Evolutionary conservation across 2,329 filamentous ascomycete species (phyloP), one percentile per base, ranked within the genome.

Genomic region (Sporothrix brunneoviolacea): DNA sequence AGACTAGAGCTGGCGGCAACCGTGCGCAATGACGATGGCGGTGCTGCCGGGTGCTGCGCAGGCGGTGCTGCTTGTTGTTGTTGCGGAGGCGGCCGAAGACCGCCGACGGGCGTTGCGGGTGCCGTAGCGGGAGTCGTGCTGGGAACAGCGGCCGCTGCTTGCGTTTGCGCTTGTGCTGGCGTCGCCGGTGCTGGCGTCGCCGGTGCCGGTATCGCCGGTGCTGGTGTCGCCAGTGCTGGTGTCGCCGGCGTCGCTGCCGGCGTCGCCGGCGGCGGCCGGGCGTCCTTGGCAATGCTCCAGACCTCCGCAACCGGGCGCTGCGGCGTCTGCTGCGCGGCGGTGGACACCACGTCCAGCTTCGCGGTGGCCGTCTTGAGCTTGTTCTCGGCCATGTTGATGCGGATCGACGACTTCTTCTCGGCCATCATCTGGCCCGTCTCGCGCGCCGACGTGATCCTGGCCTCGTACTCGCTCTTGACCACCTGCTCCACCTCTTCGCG

Each of bases 301-400:
- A 96, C 91, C 66, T 96, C 90, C 9, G 73, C 79, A 4, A 97
- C 89, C 0, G 90, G 81, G 63, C 82, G 83, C 60, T 91, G 76
- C 0, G 91, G 91, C 1, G 91, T 96, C 42, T 95, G 86, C n/a
- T 76, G 77, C 0, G 86, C 89, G 12, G 91, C 91, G 41, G 82
- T 86, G 61, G 90, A 79, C 4, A 97, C 86, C 1, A 93, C 80
- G 2, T 79, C 77, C 28, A 94, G 70, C 70, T 93, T 94, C 4
- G 84, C 86, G 45, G 75, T 75, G 0, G 83, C 80, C 8, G 71
- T 69, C 55, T 77, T 80, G 41, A 76, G 69, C 62, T 84, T 82
- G 59, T 84, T 87, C 58, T 91, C 84, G 6, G 82, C 73, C 81
- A 94, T 86, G 63, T 89, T 91, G 56, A 91, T 75, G 57, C 86